A percentile compares a stretch with the other conserved stretches of the same genome.
phyloP scores from a whole-genome alignment of 345 rosid genomes.

The Gossypium rotundifolium region DNA sequence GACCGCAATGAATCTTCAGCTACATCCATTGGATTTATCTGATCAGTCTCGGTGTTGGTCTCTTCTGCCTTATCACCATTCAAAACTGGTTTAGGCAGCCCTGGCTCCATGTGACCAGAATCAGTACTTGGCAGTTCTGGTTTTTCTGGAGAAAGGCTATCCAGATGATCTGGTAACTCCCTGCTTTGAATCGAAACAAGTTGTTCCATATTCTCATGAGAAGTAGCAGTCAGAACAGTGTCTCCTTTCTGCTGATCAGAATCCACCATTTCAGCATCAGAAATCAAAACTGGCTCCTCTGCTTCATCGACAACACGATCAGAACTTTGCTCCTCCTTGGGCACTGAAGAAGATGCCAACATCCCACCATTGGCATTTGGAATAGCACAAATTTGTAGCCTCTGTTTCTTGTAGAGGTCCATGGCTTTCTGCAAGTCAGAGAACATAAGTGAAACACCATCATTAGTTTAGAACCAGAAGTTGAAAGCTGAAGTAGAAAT shows the following conservation, averaged over 20 bases:
- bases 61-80: constrained; percentile 19
- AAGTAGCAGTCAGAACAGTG: constrained; percentile 7
- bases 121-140: constrained; percentile 15
- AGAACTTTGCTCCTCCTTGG: constrained; percentile 24
- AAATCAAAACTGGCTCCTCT: constrained; percentile 11
- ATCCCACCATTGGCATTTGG: constrained; percentile 19
- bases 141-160: constrained; percentile 6
- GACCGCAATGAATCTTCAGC: not conserved
- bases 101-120: constrained; percentile 15
- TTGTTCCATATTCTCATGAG: constrained; percentile 13
- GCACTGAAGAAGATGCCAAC: constrained; percentile 24
- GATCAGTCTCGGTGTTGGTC: constrained; percentile 13
- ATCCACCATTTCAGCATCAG: constrained; percentile 25
- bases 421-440: constrained; percentile 62
- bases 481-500: not conserved
- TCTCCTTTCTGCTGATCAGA: constrained; percentile 21
- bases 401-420: constrained; percentile 70
- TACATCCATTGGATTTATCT: constrained; percentile 17
- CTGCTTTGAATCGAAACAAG: constrained; percentile 14
- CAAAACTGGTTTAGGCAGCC: constrained; percentile 11
- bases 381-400: constrained; percentile 38
- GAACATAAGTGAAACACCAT: not conserved
- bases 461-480: not conserved
- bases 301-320: constrained; percentile 9
- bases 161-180: constrained; percentile 10